phyloP scores from a whole-genome alignment of 129 eudicot species.

The Sambucus nigra region DNA sequence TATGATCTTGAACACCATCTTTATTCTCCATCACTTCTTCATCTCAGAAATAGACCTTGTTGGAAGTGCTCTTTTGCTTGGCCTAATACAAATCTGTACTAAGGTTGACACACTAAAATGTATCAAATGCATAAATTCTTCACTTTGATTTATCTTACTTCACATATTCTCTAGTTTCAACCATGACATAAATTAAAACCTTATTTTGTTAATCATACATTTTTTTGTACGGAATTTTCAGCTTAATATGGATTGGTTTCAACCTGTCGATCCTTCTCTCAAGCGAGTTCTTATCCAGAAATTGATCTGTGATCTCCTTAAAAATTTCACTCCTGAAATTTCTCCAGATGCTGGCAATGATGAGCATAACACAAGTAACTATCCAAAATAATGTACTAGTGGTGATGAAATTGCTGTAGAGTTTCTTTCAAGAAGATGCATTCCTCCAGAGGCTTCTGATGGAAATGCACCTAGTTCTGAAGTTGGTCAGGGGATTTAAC shows the following conservation, averaged over 20 bases:
- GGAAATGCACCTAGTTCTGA: conserved; percentile 19
- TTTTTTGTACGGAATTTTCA: no score
- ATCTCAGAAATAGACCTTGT: no score
- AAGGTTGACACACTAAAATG: no score
- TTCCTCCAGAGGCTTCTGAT: conserved; percentile 22
- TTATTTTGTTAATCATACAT: no score
- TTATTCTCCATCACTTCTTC: no score
- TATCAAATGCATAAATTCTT: no score
- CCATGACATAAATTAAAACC: no score
- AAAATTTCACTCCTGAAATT: conserved; percentile 24
- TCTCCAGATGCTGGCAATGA: conserved; percentile 23
- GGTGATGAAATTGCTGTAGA: conserved; percentile 24
- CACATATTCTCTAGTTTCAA: no score
- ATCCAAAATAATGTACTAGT: conserved; percentile 12
- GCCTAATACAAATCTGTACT: no score
- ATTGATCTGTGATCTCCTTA: conserved; percentile 55
- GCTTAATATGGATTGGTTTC: conserved; percentile 78
- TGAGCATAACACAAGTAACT: conserved; percentile 14
- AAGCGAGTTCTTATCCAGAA: conserved; percentile 57
- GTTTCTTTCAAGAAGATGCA: conserved; percentile 23
- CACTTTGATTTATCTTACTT: no score
- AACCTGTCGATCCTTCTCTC: conserved; percentile 62
- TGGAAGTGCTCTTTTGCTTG: no score
- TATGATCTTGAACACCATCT: no score
- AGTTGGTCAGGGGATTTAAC: conserved; percentile 34